phyloP scores from a whole-genome alignment of 2,329 filamentous ascomycete genomes.

The Akanthomyces muscarius region DNA sequence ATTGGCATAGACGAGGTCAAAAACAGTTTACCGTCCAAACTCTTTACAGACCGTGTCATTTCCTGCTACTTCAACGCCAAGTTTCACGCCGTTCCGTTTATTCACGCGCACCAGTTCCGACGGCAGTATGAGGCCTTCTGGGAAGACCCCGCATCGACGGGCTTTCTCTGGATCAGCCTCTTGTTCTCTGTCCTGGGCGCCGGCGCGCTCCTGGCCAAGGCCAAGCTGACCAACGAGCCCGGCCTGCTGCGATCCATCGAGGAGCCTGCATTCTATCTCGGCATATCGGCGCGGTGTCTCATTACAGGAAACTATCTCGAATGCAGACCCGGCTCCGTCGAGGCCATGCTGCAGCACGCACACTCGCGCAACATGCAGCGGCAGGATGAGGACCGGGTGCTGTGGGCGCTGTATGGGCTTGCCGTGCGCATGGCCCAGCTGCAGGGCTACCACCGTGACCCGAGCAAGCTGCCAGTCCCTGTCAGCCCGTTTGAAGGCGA shows the following conservation, averaged over 20 bases:
- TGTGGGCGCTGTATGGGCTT: constrained; percentile 47
- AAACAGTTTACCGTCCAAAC: constrained; percentile 32
- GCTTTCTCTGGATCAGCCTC: constrained; percentile 48
- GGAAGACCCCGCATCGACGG: constrained; percentile 35
- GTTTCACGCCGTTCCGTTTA: constrained; percentile 35
- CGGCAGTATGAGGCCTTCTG: constrained; percentile 47
- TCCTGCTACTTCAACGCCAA: constrained; percentile 37
- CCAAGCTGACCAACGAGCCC: constrained; percentile 27
- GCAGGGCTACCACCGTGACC: constrained; percentile 50
- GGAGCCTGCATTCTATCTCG: constrained; percentile 31
- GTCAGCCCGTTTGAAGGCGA: constrained; percentile 48
- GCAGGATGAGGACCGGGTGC: constrained; percentile 38
- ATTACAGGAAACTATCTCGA: constrained; percentile 45
- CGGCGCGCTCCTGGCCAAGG: constrained; percentile 34
- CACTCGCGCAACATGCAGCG: constrained; percentile 40
- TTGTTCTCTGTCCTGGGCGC: constrained; percentile 45
- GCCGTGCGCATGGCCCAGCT: constrained; percentile 47
- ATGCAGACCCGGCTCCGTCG: constrained; percentile 43
- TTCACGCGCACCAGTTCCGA: constrained; percentile 44
- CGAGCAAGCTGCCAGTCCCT: constrained; percentile 35
- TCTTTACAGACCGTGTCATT: constrained; percentile 35
- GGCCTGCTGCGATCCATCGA: constrained; percentile 22
- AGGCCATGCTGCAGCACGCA: constrained; percentile 45
- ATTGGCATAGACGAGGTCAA: constrained; percentile 32
- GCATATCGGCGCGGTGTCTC: constrained; percentile 43